phyloP scores from a whole-genome alignment of 192 early-diverging fungal species.

The Dimargaris cristalligena region DNA sequence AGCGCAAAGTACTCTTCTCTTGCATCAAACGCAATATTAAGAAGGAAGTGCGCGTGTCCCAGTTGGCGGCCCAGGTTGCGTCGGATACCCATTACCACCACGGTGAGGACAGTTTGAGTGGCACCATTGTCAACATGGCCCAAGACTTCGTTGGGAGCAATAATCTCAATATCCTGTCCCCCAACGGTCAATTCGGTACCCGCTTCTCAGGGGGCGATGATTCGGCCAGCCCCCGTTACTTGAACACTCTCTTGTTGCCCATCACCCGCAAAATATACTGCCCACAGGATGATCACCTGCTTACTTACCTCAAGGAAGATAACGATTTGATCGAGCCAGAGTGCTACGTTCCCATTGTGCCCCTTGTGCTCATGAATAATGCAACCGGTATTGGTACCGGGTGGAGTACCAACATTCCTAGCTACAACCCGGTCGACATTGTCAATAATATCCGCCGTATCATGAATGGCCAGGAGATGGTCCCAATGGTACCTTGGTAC shows the following conservation, averaged over 20 bases:
- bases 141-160: constrained; percentile 92
- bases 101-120: constrained; percentile 65
- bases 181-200: constrained; percentile 85
- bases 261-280: constrained; percentile 66
- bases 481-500: constrained; percentile 83
- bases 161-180: constrained; percentile 74
- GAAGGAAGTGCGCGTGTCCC: constrained; percentile 74
- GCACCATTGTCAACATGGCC: constrained; percentile 84
- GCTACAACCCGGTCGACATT: constrained; percentile 78
- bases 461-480: constrained; percentile 53
- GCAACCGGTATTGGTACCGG: constrained; percentile 92
- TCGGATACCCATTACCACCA: constrained; percentile 90
- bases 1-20: constrained; percentile 84
- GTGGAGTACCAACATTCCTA: constrained; percentile 65
- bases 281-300: constrained; percentile 62
- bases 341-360: constrained; percentile 86
- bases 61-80: constrained; percentile 75
- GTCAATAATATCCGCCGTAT: constrained; percentile 65
- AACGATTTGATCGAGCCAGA: constrained; percentile 82
- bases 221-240: constrained; percentile 94
- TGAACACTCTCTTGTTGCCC: constrained; percentile 56
- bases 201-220: constrained; percentile 80
- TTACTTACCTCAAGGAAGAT: constrained; percentile 77
- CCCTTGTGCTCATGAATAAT: constrained; percentile 89
- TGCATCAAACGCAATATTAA: constrained; percentile 69